These are phyloP conservation scores for Solanum stenotomum DNA, from an alignment of 257 asterid species.

Conservation along the genomic window DNA sequence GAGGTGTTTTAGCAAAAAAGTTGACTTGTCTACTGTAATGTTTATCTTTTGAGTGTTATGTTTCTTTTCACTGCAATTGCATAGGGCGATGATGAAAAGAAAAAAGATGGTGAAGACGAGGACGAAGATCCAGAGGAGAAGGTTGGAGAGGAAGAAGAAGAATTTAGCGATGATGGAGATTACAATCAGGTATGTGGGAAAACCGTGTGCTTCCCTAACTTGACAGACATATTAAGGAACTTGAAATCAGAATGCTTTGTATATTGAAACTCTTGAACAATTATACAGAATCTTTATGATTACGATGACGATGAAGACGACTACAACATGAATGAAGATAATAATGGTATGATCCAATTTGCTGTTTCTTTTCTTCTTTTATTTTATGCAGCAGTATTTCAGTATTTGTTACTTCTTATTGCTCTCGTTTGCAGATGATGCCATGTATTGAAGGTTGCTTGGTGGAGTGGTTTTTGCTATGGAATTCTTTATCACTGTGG, in stretches of 20 bases:
- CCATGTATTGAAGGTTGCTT: background rate
- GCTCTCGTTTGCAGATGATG: background rate
- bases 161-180: constrained; percentile 53
- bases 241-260: background rate
- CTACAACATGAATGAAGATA: constrained; percentile 43
- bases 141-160: constrained; percentile 49
- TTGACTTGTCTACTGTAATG: background rate
- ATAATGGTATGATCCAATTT: constrained; percentile 28
- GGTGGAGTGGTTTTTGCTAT: background rate
- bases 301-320: constrained; percentile 81
- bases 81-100: constrained; percentile 31
- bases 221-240: background rate
- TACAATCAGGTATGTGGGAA: constrained; percentile 41
- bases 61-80: background rate
- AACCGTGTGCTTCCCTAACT: background rate
- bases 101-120: constrained; percentile 40
- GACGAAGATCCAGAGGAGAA: constrained; percentile 45
- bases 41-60: background rate
- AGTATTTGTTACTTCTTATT: background rate
- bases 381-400: background rate
- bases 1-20: background rate
- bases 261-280: background rate
- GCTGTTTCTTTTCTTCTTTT: background rate
- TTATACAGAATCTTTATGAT: constrained; percentile 30
- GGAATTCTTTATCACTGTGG: background rate